Evolutionary conservation across 345 rosid species (phyloP).

Genomic region (Salix koriyanagi): DNA sequence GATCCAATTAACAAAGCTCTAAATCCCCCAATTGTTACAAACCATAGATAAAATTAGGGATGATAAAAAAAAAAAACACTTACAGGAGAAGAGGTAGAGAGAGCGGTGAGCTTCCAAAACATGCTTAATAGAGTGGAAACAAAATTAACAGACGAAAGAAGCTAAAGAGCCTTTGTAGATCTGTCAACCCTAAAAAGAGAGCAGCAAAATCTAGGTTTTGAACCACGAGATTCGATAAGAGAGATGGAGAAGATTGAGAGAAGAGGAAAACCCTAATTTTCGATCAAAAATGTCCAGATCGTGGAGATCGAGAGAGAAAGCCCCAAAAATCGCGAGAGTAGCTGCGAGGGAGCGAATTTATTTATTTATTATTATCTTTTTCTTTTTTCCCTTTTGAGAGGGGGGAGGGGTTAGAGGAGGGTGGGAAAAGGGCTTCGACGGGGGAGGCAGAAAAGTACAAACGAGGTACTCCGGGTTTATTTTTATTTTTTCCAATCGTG

Average conservation of each 20-base stretch:
- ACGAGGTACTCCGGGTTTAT: slow-evolving; percentile 16
- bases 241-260: neutral
- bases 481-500: too few species aligned
- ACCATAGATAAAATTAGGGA: neutral
- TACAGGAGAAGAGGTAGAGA: slow-evolving; percentile 92
- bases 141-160: slow-evolving; percentile 19
- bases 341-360: slow-evolving; percentile 2
- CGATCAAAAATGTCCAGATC: slow-evolving; percentile 20
- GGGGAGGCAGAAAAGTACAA: slow-evolving; percentile 31
- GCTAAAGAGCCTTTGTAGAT: slow-evolving; percentile 37
- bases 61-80: slow-evolving; percentile 32
- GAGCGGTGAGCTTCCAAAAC: slow-evolving; percentile 95
- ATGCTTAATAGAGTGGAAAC: slow-evolving; percentile 30
- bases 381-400: neutral
- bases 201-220: slow-evolving; percentile 35
- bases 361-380: neutral
- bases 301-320: slow-evolving; percentile 40
- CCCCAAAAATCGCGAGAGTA: slow-evolving; percentile 4
- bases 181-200: slow-evolving; percentile 42
- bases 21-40: neutral
- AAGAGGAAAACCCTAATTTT: slow-evolving; percentile 34
- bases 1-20: neutral
- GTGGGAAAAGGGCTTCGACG: neutral
- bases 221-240: slow-evolving; percentile 23
- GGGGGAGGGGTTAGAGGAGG: neutral